phyloP scores from a whole-genome alignment of 495 filamentous ascomycete species.

The Penicillium samsonianum region DNA sequence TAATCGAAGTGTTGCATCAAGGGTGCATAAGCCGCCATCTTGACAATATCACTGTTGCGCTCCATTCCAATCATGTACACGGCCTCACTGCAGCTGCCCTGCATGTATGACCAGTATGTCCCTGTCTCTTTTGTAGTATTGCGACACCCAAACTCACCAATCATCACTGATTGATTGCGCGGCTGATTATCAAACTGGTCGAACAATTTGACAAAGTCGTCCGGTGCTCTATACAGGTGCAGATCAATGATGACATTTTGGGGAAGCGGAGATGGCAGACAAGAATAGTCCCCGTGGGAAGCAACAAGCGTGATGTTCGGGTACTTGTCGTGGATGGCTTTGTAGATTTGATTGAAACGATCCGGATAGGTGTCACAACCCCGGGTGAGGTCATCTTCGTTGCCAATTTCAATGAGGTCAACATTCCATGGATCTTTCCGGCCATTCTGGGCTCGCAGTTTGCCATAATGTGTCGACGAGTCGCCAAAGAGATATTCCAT shows the following conservation, averaged over 20 bases:
- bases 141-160: constrained; percentile 59
- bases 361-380: constrained; percentile 46
- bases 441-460: constrained; percentile 45
- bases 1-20: constrained; percentile 48
- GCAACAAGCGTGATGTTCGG: constrained; percentile 48
- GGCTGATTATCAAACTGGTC: constrained; percentile 54
- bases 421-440: constrained; percentile 47
- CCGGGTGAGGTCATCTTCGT: constrained; percentile 54
- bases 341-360: constrained; percentile 47
- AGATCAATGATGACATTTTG: constrained; percentile 45
- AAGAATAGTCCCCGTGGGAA: constrained; percentile 37
- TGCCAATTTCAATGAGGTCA: constrained; percentile 56
- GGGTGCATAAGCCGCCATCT: constrained; percentile 56
- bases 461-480: constrained; percentile 38
- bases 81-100: constrained; percentile 63
- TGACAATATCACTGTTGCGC: constrained; percentile 60
- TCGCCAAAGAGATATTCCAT: constrained; percentile 49
- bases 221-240: constrained; percentile 53
- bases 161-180: constrained; percentile 44
- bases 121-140: constrained; percentile 45
- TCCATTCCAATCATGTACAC: constrained; percentile 69
- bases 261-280: constrained; percentile 33
- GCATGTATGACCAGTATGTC: constrained; percentile 48
- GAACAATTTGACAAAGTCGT: constrained; percentile 55
- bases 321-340: constrained; percentile 47